Conservation (phyloP, 257 asterid species). For the Gentiana dahurica region DNA sequence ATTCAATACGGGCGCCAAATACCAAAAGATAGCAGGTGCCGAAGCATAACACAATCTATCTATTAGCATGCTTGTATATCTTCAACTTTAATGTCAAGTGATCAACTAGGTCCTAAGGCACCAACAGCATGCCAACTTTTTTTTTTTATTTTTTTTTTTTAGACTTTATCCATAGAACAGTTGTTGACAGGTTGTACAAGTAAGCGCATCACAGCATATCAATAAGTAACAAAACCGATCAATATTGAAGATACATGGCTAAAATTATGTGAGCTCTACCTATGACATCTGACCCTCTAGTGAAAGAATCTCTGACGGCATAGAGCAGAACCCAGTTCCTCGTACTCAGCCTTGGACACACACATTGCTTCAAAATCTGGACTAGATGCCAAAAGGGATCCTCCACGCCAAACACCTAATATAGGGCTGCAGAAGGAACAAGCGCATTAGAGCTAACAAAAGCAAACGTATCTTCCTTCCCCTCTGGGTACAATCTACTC, state of each 20-base stretch:
- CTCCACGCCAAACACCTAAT: constrained; percentile 97
- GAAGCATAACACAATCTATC: too few species aligned
- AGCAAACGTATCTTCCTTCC: constrained; percentile 4
- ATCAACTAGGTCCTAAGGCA: too few species aligned
- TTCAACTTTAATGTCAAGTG: too few species aligned
- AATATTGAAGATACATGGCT: not conserved
- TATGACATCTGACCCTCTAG: constrained; percentile 20
- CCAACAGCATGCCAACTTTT: too few species aligned
- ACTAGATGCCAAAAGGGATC: constrained; percentile 92
- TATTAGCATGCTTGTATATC: too few species aligned
- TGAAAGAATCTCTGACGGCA: constrained; percentile 83
- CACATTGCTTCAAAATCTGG: constrained; percentile 96
- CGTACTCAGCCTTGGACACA: constrained; percentile 89
- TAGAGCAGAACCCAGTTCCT: constrained; percentile 86
- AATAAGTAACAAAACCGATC: too few species aligned
- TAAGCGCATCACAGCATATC: too few species aligned
- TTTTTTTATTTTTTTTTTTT: too few species aligned
- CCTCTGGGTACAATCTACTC: constrained; percentile 20
- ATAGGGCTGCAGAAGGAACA: constrained; percentile 55
- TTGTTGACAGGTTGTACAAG: too few species aligned
- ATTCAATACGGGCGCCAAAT: too few species aligned
- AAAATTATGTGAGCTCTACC: not conserved
- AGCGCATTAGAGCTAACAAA: constrained; percentile 3
- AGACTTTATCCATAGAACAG: too few species aligned
- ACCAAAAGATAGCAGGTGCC: too few species aligned